Evolutionary conservation across 305 asterid genomes (phyloP).

Genomic region (Rubia tinctorum): DNA sequence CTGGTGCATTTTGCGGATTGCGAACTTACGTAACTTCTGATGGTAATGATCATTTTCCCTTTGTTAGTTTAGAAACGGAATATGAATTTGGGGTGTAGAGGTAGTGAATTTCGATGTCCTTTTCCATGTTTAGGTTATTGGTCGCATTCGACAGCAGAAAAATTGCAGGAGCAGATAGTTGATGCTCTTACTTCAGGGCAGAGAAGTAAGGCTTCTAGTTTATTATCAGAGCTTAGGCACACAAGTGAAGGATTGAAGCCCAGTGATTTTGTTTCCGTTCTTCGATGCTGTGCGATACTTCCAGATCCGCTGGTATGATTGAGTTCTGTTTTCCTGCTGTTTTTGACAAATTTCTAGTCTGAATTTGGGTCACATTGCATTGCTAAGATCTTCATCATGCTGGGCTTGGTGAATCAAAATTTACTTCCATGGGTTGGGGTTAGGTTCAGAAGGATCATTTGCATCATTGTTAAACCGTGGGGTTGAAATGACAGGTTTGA

Average conservation of each 20-base stretch:
- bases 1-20: neutral
- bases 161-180: constrained; percentile 48
- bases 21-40: constrained; percentile 15
- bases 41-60: constrained; percentile 13
- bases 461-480: neutral
- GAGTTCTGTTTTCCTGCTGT: constrained; percentile 7
- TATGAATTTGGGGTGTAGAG: neutral
- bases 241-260: constrained; percentile 39
- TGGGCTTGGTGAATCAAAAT: neutral
- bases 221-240: constrained; percentile 49
- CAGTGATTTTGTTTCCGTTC: constrained; percentile 52
- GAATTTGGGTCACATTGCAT: neutral
- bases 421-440: neutral
- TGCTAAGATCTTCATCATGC: neutral
- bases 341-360: neutral
- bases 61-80: neutral
- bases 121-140: constrained; percentile 32
- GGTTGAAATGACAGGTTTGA: neutral
- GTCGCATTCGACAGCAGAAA: constrained; percentile 24
- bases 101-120: constrained; percentile 1
- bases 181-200: constrained; percentile 64
- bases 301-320: constrained; percentile 73
- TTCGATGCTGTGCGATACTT: constrained; percentile 59
- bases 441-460: neutral
- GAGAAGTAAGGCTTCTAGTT: constrained; percentile 58